Evolutionary conservation across 345 rosid genomes (phyloP), one percentile per base, ranked within the genome.

Genomic region (Syzygium aqueum): DNA sequence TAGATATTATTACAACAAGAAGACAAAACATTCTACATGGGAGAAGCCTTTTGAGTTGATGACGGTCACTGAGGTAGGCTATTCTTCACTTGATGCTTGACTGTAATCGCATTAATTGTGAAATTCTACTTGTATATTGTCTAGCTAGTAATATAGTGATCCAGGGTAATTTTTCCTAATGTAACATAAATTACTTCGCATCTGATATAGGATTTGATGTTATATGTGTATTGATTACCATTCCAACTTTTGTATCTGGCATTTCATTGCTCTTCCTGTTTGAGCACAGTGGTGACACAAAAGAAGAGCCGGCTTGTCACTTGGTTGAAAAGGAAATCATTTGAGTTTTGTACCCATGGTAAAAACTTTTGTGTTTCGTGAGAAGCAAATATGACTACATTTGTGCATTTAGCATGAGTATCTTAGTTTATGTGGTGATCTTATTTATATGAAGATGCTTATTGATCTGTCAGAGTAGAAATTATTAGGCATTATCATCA

Each of bases 31-130:
- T 91, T 96, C 99, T 84, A 93, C 93, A 85, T 97, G 99, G 99
- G 98, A 95, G 91, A 97, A 96, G 93, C 99, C 99, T 85, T 87
- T 91, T 83, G 99, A 96, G 88, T 91, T 97, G 93, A 95, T 97
- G 99, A 95, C 99, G 21, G 94, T 94, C 54, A 91, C 91, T 92
- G 99, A 97, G 99, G 99, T 95, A 90, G 94, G 93, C 59, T 82
- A 12, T 54, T n/a, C 37, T 87, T 37, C 61, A 87, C 43, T 53
- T 87, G 53, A 54, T 56, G 80, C 53, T 43, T 85, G 63, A 51
- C 40, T 33, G 53, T 51, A 73, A 17, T 73, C 14, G 21, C 25
- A 33, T 67, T 33, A 25, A 33, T 30, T 67, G 43, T 67, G 77
- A 65, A 65, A 65, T 33, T 30, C 23, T 19, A 33, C 49, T 33